Base-by-base conservation (phyloP, 2,329 filamentous ascomycete genomes). In the Pezicula radicicola region DNA sequence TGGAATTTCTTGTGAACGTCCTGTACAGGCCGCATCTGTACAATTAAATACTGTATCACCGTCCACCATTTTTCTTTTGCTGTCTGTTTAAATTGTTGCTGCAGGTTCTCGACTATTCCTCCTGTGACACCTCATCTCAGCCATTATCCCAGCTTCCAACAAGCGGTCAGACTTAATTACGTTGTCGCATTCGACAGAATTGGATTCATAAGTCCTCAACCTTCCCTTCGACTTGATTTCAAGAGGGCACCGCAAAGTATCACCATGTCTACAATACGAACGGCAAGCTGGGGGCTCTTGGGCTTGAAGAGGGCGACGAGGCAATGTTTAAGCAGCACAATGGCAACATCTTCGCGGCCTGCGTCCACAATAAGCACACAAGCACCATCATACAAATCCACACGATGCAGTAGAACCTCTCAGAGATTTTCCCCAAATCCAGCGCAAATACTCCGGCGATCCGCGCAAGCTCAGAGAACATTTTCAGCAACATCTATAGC, bases 401-500 rank as follows among this genome's bases (percentile, higher is more conserved):
- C 28, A 30, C 8, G 28, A 30, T 30, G 4, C 28, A 12, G 13
- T 10, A 19, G 37, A 8, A 40, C 37, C n/a, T 10, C 5, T 13
- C 37, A 40, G 18, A 40, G 37, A 40, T 8, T 19, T 19, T 7
- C 7, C 6, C 18, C 37, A n/a, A 40, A 7, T 40, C 3, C 15
- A 40, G 10, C 8, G 10, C 28, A 30, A 30, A 30, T 9, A 30
- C 7, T 30, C 28, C 8, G 28, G 15, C 42, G 42, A 35, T 51
- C 36, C 36, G 45, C 28, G 19, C 36, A 41, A 35, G 25, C 44
- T 9, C 52, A 47, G 25, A 45, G 63, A 64, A 70, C 68, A 49
- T 94, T 97, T 68, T 88, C 87, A 40, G 81, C 79, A 10, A 85
- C 86, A 4, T 66, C 80, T 10, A 65, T 74, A 51, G 70, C 73